A percentile compares a stretch with the other conserved stretches of the same genome.
Conservation (phyloP, 2,329 filamentous ascomycete genomes). For the Arthrobotrys sphaeroides region DNA sequence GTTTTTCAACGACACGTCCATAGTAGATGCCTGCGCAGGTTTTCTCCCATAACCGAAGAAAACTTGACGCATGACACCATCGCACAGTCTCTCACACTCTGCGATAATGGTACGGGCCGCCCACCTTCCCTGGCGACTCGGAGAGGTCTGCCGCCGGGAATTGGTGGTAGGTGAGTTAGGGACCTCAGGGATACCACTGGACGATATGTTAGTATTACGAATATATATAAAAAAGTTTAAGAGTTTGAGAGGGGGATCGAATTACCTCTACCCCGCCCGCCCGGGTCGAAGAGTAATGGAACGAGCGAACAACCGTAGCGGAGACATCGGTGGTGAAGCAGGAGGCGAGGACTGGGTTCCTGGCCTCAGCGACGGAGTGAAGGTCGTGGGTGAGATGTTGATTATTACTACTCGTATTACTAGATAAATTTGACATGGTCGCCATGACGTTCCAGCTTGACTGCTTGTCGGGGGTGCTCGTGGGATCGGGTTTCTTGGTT, state of each 20-base stretch:
- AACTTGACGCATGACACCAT: conserved; percentile 89
- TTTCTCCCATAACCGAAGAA: conserved; percentile 76
- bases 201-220: conserved; percentile 64
- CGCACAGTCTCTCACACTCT: conserved; percentile 99
- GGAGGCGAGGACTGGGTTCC: conserved; percentile 83
- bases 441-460: conserved; percentile 53
- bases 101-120: conserved; percentile 95
- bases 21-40: conserved; percentile 52
- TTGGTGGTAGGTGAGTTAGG: conserved; percentile 61
- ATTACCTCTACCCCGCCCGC: conserved; percentile 71
- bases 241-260: conserved; percentile 50
- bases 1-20: conserved; percentile 53
- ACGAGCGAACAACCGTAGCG: conserved; percentile 77
- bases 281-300: conserved; percentile 96
- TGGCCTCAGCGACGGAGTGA: conserved; percentile 65
- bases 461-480: conserved; percentile 44
- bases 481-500: conserved; percentile 50
- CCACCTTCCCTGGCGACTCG: conserved; percentile 76
- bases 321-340: conserved; percentile 83
- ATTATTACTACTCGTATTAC: conserved; percentile 79
- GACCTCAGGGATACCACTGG: conserved; percentile 76
- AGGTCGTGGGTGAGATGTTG: conserved; percentile 67
- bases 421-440: conserved; percentile 73
- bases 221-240: too few species aligned
- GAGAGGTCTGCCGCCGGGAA: conserved; percentile 62